Conservation (phyloP, 1,284 basidiomycete species). For the Ustilago sp. region DNA sequence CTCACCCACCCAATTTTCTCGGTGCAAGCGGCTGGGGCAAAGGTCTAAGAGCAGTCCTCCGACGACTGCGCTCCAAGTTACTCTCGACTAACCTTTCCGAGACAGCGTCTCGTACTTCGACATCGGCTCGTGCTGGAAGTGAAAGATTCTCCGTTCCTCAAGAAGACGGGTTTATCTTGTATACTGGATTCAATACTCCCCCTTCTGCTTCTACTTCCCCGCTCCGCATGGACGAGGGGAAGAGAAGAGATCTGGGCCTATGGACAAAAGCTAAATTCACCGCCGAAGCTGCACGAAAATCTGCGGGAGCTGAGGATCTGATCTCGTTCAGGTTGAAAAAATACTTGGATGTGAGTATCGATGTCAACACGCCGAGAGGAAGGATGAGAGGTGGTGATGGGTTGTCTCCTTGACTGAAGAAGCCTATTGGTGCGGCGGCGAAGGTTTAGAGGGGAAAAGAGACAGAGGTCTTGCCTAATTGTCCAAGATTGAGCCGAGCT, state of each 20-base stretch:
- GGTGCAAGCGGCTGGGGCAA: neutral
- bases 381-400: neutral
- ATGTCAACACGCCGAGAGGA: neutral
- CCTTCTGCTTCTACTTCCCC: neutral
- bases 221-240: neutral
- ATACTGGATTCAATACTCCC: neutral
- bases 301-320: neutral
- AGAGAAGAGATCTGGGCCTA: neutral
- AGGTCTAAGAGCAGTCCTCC: slow-evolving; percentile 6
- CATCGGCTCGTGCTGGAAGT: neutral
- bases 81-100: neutral
- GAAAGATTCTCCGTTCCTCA: neutral
- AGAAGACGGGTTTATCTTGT: neutral
- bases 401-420: neutral
- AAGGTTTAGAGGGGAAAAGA: slow-evolving; percentile 4
- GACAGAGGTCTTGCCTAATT: neutral
- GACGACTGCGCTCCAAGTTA: neutral
- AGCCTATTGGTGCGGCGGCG: neutral
- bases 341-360: neutral
- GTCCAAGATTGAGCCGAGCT: neutral
- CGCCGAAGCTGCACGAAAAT: neutral
- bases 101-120: neutral
- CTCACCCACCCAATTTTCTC: neutral
- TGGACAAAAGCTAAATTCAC: neutral
- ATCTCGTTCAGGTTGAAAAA: neutral